These are phyloP conservation scores for Arabis alpina DNA, from an alignment of 345 rosid genomes.

Conservation along the genomic window DNA sequence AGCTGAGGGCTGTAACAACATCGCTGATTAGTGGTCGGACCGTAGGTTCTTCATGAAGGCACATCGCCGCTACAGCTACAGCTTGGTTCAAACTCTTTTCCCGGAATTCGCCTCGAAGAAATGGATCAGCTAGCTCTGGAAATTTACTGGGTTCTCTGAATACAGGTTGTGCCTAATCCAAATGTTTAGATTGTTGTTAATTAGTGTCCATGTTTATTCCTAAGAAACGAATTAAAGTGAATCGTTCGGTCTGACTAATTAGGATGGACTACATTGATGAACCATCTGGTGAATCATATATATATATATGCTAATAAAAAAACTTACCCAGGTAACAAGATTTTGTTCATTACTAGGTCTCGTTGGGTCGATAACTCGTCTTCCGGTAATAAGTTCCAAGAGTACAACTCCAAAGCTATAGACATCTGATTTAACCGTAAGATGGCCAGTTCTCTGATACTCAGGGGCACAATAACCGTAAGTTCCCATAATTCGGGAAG, in stretches of 20 bases:
- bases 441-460: constrained; percentile 78
- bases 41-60: constrained; percentile 66
- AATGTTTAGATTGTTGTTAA: neutral
- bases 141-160: constrained; percentile 61
- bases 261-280: neutral
- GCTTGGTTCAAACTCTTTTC: constrained; percentile 65
- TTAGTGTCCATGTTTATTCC: neutral
- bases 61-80: constrained; percentile 82
- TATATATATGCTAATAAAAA: neutral
- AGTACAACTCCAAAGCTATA: constrained; percentile 90
- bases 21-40: constrained; percentile 74
- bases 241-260: too few relatives aligned
- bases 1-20: constrained; percentile 70
- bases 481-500: constrained; percentile 93
- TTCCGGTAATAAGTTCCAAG: constrained; percentile 81
- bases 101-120: constrained; percentile 53
- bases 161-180: constrained; percentile 63
- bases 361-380: constrained; percentile 68
- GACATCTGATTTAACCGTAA: constrained; percentile 81
- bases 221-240: too few relatives aligned
- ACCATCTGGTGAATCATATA: neutral
- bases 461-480: constrained; percentile 95
- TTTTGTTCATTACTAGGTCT: constrained; percentile 65
- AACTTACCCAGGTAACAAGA: constrained; percentile 75
- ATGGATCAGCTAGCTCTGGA: constrained; percentile 67